phyloP scores from a whole-genome alignment of 2,329 filamentous ascomycete species.

The Elsinoe necatrix region DNA sequence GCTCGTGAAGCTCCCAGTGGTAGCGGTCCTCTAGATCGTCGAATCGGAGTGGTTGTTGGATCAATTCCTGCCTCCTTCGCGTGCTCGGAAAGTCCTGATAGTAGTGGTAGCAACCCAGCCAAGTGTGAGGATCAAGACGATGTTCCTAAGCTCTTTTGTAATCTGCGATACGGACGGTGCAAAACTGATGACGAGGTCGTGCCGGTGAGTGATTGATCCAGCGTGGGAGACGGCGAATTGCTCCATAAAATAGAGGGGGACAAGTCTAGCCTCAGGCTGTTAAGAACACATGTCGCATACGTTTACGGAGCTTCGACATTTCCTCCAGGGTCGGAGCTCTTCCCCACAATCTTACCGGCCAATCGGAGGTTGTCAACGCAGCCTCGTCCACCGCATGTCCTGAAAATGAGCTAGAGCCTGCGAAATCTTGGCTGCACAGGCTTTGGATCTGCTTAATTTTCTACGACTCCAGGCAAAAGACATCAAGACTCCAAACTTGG shows the following conservation, averaged over 20 bases:
- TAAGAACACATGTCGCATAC: constrained; percentile 10
- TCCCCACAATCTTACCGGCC: background rate
- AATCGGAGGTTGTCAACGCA: background rate
- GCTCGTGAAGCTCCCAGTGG: too few species aligned
- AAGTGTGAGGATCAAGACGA: constrained; percentile 41
- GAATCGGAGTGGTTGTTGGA: background rate
- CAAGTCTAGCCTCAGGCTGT: background rate
- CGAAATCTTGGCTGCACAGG: constrained; percentile 2
- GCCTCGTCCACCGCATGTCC: constrained; percentile 4
- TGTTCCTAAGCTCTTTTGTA: constrained; percentile 44
- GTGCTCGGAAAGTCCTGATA: constrained; percentile 21
- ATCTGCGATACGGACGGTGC: constrained; percentile 34
- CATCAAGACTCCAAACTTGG: background rate
- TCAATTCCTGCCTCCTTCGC: constrained; percentile 13
- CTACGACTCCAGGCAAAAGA: background rate
- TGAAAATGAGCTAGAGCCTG: constrained; percentile 3
- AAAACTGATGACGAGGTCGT: constrained; percentile 42
- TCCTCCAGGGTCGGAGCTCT: background rate
- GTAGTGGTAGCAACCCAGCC: constrained; percentile 27
- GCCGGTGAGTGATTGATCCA: constrained; percentile 40
- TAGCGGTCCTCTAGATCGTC: too few species aligned
- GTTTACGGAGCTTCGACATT: background rate
- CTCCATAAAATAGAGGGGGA: constrained; percentile 24
- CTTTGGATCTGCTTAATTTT: constrained; percentile 4
- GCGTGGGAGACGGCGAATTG: constrained; percentile 28